phyloP scores from a whole-genome alignment of 495 filamentous ascomycete genomes.

The Bathelium albidoporum region DNA sequence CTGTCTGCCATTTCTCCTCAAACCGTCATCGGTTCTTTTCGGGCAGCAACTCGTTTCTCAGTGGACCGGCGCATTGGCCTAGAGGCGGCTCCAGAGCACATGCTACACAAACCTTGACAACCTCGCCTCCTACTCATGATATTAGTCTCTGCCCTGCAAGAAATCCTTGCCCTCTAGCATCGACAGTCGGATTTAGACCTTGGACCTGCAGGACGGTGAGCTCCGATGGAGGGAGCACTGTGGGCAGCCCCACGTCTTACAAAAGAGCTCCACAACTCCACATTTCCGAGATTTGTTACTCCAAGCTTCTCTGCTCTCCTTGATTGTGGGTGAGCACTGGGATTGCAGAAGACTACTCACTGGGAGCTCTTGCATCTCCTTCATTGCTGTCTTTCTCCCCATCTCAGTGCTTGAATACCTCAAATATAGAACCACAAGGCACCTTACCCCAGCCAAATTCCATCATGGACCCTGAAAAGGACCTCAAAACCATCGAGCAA shows the following conservation, averaged over 20 bases:
- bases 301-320: not conserved
- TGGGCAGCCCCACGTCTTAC: not conserved
- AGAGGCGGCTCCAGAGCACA: not conserved
- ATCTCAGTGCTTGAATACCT: not conserved
- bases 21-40: not conserved
- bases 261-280: not conserved
- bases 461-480: not conserved
- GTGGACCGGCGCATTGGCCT: not conserved
- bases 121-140: not conserved
- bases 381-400: not conserved
- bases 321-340: not conserved
- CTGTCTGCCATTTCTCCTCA: not conserved
- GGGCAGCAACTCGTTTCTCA: not conserved
- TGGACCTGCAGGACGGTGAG: not conserved
- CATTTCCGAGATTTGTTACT: not conserved
- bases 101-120: not conserved
- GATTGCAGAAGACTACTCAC: not conserved
- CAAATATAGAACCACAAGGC: not conserved
- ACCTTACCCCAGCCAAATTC: not conserved
- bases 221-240: too few relatives aligned
- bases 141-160: not conserved
- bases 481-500: not conserved
- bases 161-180: not conserved
- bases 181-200: not conserved
- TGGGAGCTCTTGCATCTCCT: not conserved